Base-by-base conservation (phyloP, 768 basidiomycete genomes). In the Leccinum rimulosum region DNA sequence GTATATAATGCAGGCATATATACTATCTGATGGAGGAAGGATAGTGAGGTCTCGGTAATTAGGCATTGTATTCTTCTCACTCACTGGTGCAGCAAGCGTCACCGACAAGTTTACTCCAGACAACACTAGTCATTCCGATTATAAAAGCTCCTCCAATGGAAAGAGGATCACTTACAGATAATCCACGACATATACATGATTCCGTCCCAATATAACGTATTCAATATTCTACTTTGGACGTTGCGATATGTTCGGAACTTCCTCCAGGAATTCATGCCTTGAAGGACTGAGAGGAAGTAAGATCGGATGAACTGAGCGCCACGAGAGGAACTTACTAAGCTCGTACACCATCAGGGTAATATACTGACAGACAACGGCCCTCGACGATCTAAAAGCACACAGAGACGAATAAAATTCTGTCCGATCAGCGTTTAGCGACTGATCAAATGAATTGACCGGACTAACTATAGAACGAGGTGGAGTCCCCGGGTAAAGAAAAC, bases 131-230 rank as follows among this genome's bases (percentile, higher is more conserved):
- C 22, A 27, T 55, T 54, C 19, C 17, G 12, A 51, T 61, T 52
- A 55, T 3, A 47, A 10, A 27, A 55, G 12, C 3, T 11, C 17
- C 12, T n/a, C 14, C 12, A 6, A 22, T 6, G 11, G 9, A 8
- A 22, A 56, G 4, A 7, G 10, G 14, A 6, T 35, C 11, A 2
- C 63, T 50, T 30, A 71, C 69, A 2, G 19, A 69, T 71, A 11
- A 65, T 48, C 45, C 65, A 60, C 50, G 54, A 58, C 67, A 70
- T 70, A 17, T 71, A 70, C 54, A 61, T 19, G 43, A 71, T 69
- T 8, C 69, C 70, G 3, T 67, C 70, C 70, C 67, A 65, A 47
- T 70, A 70, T 2, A 70, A 45, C 9, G 65, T 71, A 40, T 55
- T 65, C 50, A 71, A 43, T 2, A 59, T 17, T 40, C 53, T 60